These are phyloP conservation scores for Plasmodium billcollinsi DNA, from an alignment of 169 alveolate genomes.

Conservation along the genomic window DNA sequence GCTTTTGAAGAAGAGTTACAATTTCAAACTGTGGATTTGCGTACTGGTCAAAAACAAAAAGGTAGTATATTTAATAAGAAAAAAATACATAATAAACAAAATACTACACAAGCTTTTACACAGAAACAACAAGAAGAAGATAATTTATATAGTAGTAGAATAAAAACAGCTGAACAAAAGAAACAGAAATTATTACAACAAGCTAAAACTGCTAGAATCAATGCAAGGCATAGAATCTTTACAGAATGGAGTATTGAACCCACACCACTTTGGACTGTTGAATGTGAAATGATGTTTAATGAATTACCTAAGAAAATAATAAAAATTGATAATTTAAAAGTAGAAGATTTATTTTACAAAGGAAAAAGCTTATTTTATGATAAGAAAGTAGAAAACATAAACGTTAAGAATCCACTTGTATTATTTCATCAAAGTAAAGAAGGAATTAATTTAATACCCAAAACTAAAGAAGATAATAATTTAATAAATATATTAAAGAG, in stretches of 20 bases:
- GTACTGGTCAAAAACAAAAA: constrained; percentile 80
- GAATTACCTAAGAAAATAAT: constrained; percentile 89
- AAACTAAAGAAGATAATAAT: constrained; percentile 53
- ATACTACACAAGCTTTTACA: constrained; percentile 87
- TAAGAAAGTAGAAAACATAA: constrained; percentile 88
- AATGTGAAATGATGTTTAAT: constrained; percentile 90
- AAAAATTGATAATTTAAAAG: constrained; percentile 81
- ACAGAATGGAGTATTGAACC: constrained; percentile 95
- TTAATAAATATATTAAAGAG: constrained; percentile 35
- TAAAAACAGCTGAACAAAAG: constrained; percentile 84
- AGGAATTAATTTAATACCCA: constrained; percentile 42
- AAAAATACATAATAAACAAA: constrained; percentile 80
- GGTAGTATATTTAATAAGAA: constrained; percentile 78
- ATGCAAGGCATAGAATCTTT: constrained; percentile 91
- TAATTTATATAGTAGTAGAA: constrained; percentile 82
- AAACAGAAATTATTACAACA: constrained; percentile 83
- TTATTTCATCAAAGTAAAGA: constrained; percentile 48
- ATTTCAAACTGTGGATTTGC: constrained; percentile 87
- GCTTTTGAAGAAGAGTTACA: constrained; percentile 85
- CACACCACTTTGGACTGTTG: constrained; percentile 90
- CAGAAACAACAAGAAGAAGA: constrained; percentile 88
- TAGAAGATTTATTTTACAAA: constrained; percentile 90
- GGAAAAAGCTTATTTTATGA: constrained; percentile 90
- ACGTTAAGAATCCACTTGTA: constrained; percentile 86
- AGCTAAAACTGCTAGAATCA: constrained; percentile 85